Conservation (phyloP, 805 yeast genomes). For the Candida yuanshanica region DNA sequence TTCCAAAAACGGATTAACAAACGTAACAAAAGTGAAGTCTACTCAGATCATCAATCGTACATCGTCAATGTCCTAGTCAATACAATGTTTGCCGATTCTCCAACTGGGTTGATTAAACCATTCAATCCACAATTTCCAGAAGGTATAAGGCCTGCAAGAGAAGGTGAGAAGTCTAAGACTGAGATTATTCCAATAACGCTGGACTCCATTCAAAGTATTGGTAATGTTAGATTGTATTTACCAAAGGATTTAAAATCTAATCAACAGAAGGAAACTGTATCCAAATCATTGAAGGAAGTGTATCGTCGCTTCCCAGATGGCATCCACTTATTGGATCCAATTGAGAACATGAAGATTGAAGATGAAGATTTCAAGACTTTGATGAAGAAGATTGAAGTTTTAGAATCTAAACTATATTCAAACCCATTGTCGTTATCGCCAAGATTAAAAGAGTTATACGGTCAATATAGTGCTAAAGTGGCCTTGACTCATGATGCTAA, state of each 20-base stretch:
- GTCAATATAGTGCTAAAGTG: slow-evolving; percentile 59
- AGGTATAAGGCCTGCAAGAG: slow-evolving; percentile 80
- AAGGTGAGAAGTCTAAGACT: slow-evolving; percentile 64
- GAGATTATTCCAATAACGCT: slow-evolving; percentile 84
- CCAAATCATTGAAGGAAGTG: slow-evolving; percentile 74
- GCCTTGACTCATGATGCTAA: slow-evolving; percentile 54
- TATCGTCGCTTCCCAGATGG: slow-evolving; percentile 84
- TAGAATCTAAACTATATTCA: slow-evolving; percentile 65
- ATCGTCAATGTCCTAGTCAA: slow-evolving; percentile 79
- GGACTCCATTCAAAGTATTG: slow-evolving; percentile 65
- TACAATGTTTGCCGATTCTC: slow-evolving; percentile 76
- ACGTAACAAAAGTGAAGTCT: slow-evolving; percentile 50
- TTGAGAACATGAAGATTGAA: slow-evolving; percentile 86
- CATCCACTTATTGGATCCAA: slow-evolving; percentile 85
- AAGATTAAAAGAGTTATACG: slow-evolving; percentile 56
- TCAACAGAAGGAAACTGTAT: slow-evolving; percentile 55
- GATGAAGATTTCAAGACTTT: slow-evolving; percentile 72
- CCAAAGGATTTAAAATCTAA: slow-evolving; percentile 68
- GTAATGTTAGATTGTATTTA: slow-evolving; percentile 73
- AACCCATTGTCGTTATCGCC: slow-evolving; percentile 65
- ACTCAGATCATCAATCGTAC: slow-evolving; percentile 83
- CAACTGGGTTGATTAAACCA: slow-evolving; percentile 72
- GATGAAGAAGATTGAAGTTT: slow-evolving; percentile 71
- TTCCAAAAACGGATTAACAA: slow-evolving; percentile 66
- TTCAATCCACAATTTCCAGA: slow-evolving; percentile 75